These are phyloP conservation scores for Breynia disticha DNA, from an alignment of 441 rosid species.

Conservation along the genomic window DNA sequence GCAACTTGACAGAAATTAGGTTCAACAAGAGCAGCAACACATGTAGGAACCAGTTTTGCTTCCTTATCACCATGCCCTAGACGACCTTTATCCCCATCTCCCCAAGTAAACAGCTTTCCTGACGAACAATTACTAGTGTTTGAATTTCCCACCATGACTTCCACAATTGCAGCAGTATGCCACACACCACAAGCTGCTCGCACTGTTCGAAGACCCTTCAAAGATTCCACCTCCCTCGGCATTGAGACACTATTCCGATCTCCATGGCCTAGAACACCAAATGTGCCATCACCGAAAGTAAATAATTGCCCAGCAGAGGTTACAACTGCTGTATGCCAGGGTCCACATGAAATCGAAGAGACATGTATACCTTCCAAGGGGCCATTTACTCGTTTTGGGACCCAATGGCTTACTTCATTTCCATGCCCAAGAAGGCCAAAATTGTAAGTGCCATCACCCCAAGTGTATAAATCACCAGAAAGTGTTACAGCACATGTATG, in stretches of 20 bases:
- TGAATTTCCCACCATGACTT: constrained; percentile 90
- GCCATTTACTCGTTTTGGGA: constrained; percentile 78
- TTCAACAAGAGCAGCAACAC: constrained; percentile 94
- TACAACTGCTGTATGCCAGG: constrained; percentile 94
- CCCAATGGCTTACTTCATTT: constrained; percentile 73
- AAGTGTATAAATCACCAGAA: constrained; percentile 91
- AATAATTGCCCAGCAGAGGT: constrained; percentile 90
- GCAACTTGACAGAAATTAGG: constrained; percentile 91
- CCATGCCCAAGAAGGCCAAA: constrained; percentile 96
- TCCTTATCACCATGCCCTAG: constrained; percentile 97
- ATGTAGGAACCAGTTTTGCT: constrained; percentile 82
- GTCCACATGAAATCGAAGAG: constrained; percentile 89
- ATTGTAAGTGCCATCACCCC: constrained; percentile 87
- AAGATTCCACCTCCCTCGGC: constrained; percentile 89
- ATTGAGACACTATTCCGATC: constrained; percentile 63
- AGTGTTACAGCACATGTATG: constrained; percentile 93
- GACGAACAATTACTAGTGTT: constrained; percentile 85
- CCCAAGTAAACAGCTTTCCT: constrained; percentile 95
- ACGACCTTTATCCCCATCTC: constrained; percentile 90
- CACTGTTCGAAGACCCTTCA: constrained; percentile 91
- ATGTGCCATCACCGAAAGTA: constrained; percentile 98
- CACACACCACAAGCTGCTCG: constrained; percentile 96
- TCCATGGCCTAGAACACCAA: constrained; percentile 91
- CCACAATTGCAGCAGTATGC: constrained; percentile 97
- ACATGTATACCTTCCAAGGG: constrained; percentile 92